Evolutionary conservation across 2,329 filamentous ascomycete genomes (phyloP).

Genomic region (Phyllosticta citrichinensis): DNA sequence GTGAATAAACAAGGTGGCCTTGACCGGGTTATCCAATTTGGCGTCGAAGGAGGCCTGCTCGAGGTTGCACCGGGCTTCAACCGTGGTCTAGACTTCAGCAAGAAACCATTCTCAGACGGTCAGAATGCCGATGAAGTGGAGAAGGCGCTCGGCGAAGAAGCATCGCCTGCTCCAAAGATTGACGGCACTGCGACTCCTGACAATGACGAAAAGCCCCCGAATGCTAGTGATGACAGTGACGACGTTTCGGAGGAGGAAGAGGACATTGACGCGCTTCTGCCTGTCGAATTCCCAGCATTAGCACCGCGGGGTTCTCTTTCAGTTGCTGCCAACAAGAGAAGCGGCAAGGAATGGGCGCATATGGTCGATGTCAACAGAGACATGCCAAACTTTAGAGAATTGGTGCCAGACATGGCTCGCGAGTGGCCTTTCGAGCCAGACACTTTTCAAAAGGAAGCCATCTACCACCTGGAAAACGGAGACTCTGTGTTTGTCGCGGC

Average conservation of each 20-base stretch:
- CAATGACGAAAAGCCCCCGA: not conserved
- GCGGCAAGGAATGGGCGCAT: conserved; percentile 87
- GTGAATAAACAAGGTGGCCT: conserved; percentile 42
- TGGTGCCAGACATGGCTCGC: conserved; percentile 92
- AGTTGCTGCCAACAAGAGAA: conserved; percentile 60
- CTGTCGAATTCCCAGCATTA: conserved; percentile 85
- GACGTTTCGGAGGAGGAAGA: conserved; percentile 37
- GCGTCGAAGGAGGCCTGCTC: conserved; percentile 65
- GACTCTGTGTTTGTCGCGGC: conserved; percentile 97
- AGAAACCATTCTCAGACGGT: conserved; percentile 46
- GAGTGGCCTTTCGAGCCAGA: conserved; percentile 97
- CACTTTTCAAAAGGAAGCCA: conserved; percentile 95
- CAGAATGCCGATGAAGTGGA: conserved; percentile 62
- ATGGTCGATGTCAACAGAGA: conserved; percentile 94
- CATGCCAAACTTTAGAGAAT: conserved; percentile 84
- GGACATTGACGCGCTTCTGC: conserved; percentile 76
- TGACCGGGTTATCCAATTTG: conserved; percentile 79
- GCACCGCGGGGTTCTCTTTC: conserved; percentile 73
- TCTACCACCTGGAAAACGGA: conserved; percentile 92
- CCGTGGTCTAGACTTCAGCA: conserved; percentile 65
- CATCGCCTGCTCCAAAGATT: conserved; percentile 21
- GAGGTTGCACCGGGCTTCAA: conserved; percentile 73
- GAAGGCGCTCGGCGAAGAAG: conserved; percentile 46
- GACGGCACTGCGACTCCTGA: conserved; percentile 33
- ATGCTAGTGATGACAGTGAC: conserved; percentile 29